Evolutionary conservation across 805 yeast genomes (phyloP).

Genomic region (Wickerhamomyces subpelliculosus): DNA sequence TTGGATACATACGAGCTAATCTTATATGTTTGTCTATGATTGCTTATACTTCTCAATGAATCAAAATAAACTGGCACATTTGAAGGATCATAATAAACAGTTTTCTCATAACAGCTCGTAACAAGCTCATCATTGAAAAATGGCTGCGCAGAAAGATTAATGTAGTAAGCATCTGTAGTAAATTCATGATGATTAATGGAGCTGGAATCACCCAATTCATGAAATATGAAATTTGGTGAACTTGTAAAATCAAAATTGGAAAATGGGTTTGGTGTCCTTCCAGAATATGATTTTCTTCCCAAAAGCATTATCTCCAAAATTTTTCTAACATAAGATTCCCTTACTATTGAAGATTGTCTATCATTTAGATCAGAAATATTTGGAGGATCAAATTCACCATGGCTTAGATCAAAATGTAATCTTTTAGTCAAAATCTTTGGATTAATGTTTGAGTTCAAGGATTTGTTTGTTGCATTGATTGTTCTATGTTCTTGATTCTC

Average conservation of each 20-base stretch:
- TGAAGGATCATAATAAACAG: constrained; percentile 34
- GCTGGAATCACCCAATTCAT: constrained; percentile 24
- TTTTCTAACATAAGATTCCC: constrained; percentile 50
- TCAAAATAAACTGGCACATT: constrained; percentile 50
- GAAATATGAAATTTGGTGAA: constrained; percentile 23
- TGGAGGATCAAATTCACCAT: constrained; percentile 41
- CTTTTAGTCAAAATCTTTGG: constrained; percentile 42
- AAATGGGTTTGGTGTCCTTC: constrained; percentile 22
- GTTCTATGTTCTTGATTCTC: constrained; percentile 44
- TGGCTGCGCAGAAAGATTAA: constrained; percentile 40
- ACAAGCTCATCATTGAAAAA: constrained; percentile 44
- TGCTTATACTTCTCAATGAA: constrained; percentile 44
- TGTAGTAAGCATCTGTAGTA: constrained; percentile 28
- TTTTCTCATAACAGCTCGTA: constrained; percentile 37
- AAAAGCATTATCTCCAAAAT: constrained; percentile 45
- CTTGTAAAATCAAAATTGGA: constrained; percentile 19
- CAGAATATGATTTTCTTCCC: constrained; percentile 28
- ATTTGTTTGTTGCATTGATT: constrained; percentile 43
- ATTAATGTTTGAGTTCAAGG: constrained; percentile 51
- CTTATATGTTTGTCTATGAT: constrained; percentile 38
- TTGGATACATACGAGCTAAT: constrained; percentile 38
- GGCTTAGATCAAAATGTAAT: constrained; percentile 35
- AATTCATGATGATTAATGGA: constrained; percentile 19
- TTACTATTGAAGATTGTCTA: constrained; percentile 22
- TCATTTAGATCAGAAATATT: constrained; percentile 29